Conservation (phyloP, 768 basidiomycete species). For the Nevesoporus exiguus region DNA sequence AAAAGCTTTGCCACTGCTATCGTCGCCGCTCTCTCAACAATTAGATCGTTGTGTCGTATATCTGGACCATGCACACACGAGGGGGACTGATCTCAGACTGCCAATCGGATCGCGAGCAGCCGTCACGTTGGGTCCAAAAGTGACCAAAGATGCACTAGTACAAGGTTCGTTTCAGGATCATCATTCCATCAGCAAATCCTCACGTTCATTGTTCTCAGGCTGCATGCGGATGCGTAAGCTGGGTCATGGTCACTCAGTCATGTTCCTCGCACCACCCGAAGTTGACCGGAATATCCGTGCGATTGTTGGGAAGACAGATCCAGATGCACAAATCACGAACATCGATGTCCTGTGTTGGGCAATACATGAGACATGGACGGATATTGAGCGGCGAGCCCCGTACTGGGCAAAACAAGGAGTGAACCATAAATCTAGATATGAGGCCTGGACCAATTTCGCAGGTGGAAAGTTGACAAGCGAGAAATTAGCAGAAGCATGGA, state of each 20-base stretch:
- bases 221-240: too few relatives aligned
- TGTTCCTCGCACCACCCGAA: too few relatives aligned
- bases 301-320: neutral
- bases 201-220: neutral
- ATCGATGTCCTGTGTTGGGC: neutral
- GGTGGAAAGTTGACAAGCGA: too few relatives aligned
- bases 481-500: too few relatives aligned
- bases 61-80: neutral
- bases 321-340: neutral
- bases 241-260: too few relatives aligned
- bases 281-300: neutral
- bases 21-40: neutral
- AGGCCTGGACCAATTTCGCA: too few relatives aligned
- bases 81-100: neutral
- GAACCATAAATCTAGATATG: neutral
- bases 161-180: neutral
- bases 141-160: neutral
- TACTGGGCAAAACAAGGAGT: neutral
- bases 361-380: neutral
- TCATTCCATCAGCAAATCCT: neutral
- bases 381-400: neutral
- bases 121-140: neutral
- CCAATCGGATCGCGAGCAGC: neutral
- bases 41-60: neutral
- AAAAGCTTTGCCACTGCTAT: neutral